phyloP scores from a whole-genome alignment of 2,329 filamentous ascomycete species.

The Epichloe baconii region DNA sequence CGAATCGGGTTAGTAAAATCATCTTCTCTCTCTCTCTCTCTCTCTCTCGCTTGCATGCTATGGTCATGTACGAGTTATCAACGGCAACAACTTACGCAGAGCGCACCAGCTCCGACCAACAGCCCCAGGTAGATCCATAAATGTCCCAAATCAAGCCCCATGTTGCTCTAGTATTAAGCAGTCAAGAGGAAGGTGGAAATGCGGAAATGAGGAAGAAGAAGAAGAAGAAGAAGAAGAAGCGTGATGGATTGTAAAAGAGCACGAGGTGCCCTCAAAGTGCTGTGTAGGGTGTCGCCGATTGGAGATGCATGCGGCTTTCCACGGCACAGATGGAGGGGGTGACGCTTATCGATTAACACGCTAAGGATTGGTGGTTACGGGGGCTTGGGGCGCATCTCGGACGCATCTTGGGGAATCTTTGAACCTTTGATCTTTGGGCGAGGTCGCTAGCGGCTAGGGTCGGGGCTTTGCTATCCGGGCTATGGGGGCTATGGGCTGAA shows the following conservation, averaged over 20 bases:
- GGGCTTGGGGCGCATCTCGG: background rate
- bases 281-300: background rate
- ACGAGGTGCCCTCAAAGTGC: background rate
- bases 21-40: too few relatives aligned
- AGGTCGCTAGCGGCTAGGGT: too few relatives aligned
- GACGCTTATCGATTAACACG: constrained; percentile 9
- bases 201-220: background rate
- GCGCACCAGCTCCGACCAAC: constrained; percentile 19
- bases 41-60: background rate
- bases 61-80: background rate
- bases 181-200: background rate
- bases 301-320: constrained; percentile 10
- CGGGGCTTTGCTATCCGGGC: too few relatives aligned
- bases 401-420: background rate
- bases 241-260: background rate
- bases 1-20: background rate
- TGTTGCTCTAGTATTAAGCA: constrained; percentile 6
- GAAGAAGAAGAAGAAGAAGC: background rate
- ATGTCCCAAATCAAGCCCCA: constrained; percentile 20
- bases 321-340: constrained; percentile 3
- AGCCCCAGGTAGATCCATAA: constrained; percentile 28
- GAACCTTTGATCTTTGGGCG: too few relatives aligned
- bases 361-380: constrained; percentile 5
- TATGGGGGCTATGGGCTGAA: too few relatives aligned
- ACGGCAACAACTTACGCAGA: constrained; percentile 27